These are phyloP conservation scores for Globisporangium paddicum DNA, from an alignment of 352 stramenopile genomes.

Conservation along the genomic window DNA sequence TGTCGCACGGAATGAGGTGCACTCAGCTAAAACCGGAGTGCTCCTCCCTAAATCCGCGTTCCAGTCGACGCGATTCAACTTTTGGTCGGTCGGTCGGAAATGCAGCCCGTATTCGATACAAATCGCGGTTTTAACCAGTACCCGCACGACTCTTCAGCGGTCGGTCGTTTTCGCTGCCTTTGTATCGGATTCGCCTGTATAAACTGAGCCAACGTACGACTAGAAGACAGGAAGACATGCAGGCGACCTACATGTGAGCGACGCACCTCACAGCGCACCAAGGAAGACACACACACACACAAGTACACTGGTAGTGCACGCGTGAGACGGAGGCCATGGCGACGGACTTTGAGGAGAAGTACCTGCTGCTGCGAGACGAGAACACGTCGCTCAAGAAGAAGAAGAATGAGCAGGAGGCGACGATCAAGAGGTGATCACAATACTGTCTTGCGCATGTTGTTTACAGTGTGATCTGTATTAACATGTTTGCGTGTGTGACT, in stretches of 20 bases:
- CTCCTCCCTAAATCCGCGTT: too few relatives aligned
- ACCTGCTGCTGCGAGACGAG: slow-evolving; percentile 77
- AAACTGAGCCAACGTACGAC: not conserved
- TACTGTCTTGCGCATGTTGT: not conserved
- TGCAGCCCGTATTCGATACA: not conserved
- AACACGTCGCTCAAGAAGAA: slow-evolving; percentile 86
- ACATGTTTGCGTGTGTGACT: not conserved
- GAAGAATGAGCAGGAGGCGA: slow-evolving; percentile 90
- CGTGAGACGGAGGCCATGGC: slow-evolving; percentile 24
- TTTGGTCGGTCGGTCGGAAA: slow-evolving; percentile 7
- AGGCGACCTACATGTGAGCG: not conserved
- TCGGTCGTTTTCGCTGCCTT: slow-evolving; percentile 3
- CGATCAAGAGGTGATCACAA: slow-evolving; percentile 67
- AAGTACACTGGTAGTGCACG: too few relatives aligned
- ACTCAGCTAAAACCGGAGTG: too few relatives aligned
- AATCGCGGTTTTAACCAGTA: not conserved
- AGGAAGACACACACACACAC: too few relatives aligned
- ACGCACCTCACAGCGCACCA: not conserved
- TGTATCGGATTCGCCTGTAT: not conserved
- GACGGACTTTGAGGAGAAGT: slow-evolving; percentile 80
- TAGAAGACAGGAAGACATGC: not conserved
- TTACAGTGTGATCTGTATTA: not conserved
- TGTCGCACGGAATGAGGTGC: too few relatives aligned
- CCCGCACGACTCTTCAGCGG: slow-evolving; percentile 1
- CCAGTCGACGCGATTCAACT: not conserved